Base-by-base conservation (phyloP, 208 protist species). In the Wallacemonas sp. region DNA sequence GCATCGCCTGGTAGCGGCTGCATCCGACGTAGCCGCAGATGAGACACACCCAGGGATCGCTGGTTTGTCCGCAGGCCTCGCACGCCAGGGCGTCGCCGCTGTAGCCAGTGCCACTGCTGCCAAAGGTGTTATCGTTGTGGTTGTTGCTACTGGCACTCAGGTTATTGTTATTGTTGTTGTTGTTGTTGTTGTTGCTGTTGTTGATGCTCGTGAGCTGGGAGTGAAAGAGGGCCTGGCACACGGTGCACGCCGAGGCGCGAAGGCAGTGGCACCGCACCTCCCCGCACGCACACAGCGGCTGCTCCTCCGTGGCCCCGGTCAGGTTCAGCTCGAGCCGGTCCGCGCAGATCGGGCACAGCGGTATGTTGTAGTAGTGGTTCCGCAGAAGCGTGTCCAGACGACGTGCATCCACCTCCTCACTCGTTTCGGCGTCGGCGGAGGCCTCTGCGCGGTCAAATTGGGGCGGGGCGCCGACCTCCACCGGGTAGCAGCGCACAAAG, bases 1-100 rank as follows among this genome's bases (percentile, higher is more conserved):
- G 93, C 83, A 86, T 90, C n/a, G 78, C 84, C 46, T 93, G 89
- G 67, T 97, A 97, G 8, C 93, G 78, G 67, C 91, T 94, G 67
- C 93, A 97, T n/a, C 93, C 93, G 1, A 95, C 86, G 72, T 91
- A 96, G 26, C 90, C 90, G 74, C 93, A 97, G n/a, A 94, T 69
- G 20, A 97, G 61, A 64, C 93, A 97, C 46, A 94, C 84, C 93
- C 93, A 97, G 29, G 88, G 84, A 57, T 97, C 91, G 2, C 83
- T 82, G 3, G 74, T 48, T 42, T 87, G 70, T 0, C 81, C 62
- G 67, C 91, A 96, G 20, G 74, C 79, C 64, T 86, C 69, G 74
- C 91, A 96, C 49, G 68, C 69, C 31, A 91, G 65, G 14, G 2
- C 49, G 26, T 36, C 31, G n/a, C 7, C 42, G 38, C 36, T 63